phyloP scores from a whole-genome alignment of 306 rosid genomes.

The Vachellia pachyceras region DNA sequence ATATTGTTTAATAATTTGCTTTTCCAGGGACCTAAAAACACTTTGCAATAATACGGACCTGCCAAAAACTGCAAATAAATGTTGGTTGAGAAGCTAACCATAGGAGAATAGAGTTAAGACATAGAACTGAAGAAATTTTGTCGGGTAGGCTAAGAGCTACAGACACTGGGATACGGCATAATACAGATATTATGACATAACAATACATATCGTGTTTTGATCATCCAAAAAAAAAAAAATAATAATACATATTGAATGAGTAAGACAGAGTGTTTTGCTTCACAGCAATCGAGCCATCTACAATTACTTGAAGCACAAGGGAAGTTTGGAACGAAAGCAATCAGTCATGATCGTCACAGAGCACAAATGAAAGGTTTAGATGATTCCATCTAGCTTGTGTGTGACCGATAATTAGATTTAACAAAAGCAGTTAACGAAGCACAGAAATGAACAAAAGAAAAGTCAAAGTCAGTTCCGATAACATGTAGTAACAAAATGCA shows the following conservation, averaged over 20 bases:
- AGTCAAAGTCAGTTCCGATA: slow-evolving; percentile 41
- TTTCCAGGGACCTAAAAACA: slow-evolving; percentile 30
- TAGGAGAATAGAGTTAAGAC: too few relatives aligned
- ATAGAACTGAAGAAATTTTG: slow-evolving; percentile 2
- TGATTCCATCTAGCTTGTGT: neutral
- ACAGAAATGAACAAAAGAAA: slow-evolving; percentile 32
- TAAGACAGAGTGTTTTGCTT: neutral
- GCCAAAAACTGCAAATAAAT: slow-evolving; percentile 2
- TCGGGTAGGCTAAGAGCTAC: neutral
- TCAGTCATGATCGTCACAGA: slow-evolving; percentile 20
- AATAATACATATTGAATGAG: neutral
- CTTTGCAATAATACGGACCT: slow-evolving; percentile 12
- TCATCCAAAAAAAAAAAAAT: neutral
- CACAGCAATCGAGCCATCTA: slow-evolving; percentile 23
- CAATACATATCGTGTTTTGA: neutral
- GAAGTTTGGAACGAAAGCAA: slow-evolving; percentile 10
- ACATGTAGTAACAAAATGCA: slow-evolving; percentile 23
- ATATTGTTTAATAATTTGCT: slow-evolving; percentile 12
- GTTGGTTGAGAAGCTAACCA: neutral
- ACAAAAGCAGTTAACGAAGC: slow-evolving; percentile 20
- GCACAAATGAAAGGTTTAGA: slow-evolving; percentile 23
- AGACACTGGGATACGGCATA: neutral
- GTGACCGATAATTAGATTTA: slow-evolving; percentile 2
- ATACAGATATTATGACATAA: neutral
- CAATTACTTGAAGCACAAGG: slow-evolving; percentile 34